These are phyloP conservation scores for Fusarium sp. DNA, from an alignment of 2,329 filamentous ascomycete genomes.

Conservation along the genomic window DNA sequence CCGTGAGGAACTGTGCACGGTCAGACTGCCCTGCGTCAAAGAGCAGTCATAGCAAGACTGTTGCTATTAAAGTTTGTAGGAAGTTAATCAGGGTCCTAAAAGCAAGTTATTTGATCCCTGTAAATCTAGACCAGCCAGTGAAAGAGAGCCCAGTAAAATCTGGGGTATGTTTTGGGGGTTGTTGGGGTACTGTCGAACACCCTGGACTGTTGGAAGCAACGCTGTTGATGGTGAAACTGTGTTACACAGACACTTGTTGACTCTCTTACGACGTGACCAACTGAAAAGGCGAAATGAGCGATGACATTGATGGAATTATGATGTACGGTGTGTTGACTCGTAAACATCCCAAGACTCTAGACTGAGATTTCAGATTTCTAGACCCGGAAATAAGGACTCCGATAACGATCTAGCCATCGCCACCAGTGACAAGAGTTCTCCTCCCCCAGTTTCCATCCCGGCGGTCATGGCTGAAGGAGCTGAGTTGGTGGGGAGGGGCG, in stretches of 20 bases:
- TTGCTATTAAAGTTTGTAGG: neutral
- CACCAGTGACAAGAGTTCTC: conserved; percentile 7
- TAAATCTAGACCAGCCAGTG: conserved; percentile 17
- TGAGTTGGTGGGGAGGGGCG: conserved; percentile 14
- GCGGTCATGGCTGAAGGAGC: neutral
- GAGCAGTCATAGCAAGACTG: too few species aligned
- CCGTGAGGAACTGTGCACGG: neutral
- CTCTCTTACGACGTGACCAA: neutral
- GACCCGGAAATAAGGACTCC: conserved; percentile 9
- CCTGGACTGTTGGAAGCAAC: neutral
- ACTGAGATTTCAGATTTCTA: neutral
- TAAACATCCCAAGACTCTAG: neutral
- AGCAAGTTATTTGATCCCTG: conserved; percentile 9
- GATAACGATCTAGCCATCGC: conserved; percentile 9
- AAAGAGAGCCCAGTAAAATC: conserved; percentile 20
- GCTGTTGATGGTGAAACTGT: conserved; percentile 1
- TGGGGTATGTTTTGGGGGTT: conserved; percentile 28
- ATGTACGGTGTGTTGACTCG: neutral
- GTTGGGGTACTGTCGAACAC: neutral
- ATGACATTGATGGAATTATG: neutral
- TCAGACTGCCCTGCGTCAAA: neutral
- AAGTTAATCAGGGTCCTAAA: neutral
- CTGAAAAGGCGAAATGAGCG: neutral
- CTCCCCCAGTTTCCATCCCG: neutral
- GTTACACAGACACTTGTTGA: neutral